These are phyloP conservation scores for Globisporangium mamillatum DNA, from an alignment of 352 stramenopile species.

Conservation along the genomic window DNA sequence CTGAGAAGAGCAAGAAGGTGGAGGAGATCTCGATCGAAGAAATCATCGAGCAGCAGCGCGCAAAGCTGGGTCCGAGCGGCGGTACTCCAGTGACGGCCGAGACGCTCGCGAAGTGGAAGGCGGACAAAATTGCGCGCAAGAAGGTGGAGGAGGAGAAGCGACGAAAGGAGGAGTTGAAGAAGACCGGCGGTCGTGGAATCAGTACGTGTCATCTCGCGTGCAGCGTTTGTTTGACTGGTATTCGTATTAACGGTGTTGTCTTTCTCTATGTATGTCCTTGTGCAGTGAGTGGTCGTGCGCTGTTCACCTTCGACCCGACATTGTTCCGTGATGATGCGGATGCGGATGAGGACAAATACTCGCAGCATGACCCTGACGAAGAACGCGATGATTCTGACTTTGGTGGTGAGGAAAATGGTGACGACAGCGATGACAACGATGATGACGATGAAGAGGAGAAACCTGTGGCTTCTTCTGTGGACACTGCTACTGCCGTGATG, in stretches of 20 bases:
- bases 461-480: conserved; percentile 36
- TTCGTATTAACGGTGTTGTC: conserved; percentile 14
- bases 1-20: conserved; percentile 81
- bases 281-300: conserved; percentile 86
- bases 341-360: conserved; percentile 84
- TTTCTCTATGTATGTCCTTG: conserved; percentile 19
- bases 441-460: conserved; percentile 46
- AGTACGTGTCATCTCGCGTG: conserved; percentile 52
- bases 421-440: conserved; percentile 51
- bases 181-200: conserved; percentile 70
- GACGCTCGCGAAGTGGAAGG: conserved; percentile 88
- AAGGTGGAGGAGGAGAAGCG: conserved; percentile 78
- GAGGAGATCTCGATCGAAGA: conserved; percentile 87
- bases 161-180: conserved; percentile 86
- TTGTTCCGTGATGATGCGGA: conserved; percentile 91
- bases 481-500: conserved; percentile 61
- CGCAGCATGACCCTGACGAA: conserved; percentile 55
- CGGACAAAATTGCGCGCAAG: conserved; percentile 75
- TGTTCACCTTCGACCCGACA: conserved; percentile 89
- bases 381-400: conserved; percentile 25
- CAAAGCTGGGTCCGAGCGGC: conserved; percentile 78
- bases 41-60: conserved; percentile 89
- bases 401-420: conserved; percentile 49
- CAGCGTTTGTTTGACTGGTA: not conserved
- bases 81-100: conserved; percentile 88